Evolutionary conservation across 768 basidiomycete genomes (phyloP), one percentile per base, ranked within the genome.

Genomic region (Trametes cubensis): DNA sequence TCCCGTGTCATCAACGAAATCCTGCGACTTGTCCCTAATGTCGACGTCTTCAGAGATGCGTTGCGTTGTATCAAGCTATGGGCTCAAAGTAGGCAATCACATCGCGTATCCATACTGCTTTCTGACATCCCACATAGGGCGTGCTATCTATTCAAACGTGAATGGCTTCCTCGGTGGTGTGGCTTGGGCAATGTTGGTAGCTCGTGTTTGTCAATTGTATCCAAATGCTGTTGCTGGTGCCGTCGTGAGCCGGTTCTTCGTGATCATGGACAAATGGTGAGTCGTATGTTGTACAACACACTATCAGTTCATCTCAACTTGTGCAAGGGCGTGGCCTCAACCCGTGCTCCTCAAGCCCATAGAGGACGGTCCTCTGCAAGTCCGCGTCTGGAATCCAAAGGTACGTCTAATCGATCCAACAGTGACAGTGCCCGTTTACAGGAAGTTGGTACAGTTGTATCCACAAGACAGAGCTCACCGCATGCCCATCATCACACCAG

Each of bases 401-500:
- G 95, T 91, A 70, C 20, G 77, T 50, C 0, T 42, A 46, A 28
- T 15, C 11, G 21, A 13, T 45, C 23, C 18, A 1, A 26, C 5
- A 18, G 14, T 5, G 8, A 25, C 13, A 18, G 13, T 14, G 30
- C 1, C 7, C 23, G 53, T 10, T 20, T 23, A 70, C 47, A 42
- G 34, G 47, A 20, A 14, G 1, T 14, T 52, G n/a, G 54, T 50
- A 1, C 65, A 95, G 91, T 75, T 97, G 58, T 98, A 97, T 73
- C 94, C 94, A 5, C 85, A 85, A 61, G 95, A 98, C 74, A 84
- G 92, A 58, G 84, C 92, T 21, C 97, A 99, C 76, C 85, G 94
- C 66, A 98, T 98, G 97, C 97, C 97, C 17, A 98, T 99, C 71
- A 98, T 99, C 68, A 99, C 97, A 0, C 97, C 97, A 5, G 95